Evolutionary conservation across 768 basidiomycete genomes (phyloP).

Genomic region (Sistotremastrum suecicum): DNA sequence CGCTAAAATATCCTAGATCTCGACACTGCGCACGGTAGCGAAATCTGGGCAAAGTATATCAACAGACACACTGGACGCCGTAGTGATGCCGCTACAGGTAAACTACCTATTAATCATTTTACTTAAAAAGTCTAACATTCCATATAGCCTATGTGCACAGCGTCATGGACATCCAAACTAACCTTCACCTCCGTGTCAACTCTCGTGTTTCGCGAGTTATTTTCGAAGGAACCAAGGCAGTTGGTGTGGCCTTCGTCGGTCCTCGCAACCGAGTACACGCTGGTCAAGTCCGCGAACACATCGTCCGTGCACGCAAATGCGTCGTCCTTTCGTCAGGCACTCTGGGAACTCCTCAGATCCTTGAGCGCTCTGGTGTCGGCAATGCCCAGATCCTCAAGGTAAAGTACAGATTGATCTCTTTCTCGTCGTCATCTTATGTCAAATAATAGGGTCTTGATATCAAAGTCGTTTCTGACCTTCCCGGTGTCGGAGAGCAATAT

Average conservation of each 20-base stretch:
- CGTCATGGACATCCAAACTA: conserved; percentile 53
- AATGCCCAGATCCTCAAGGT: conserved; percentile 33
- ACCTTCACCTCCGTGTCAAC: conserved; percentile 53
- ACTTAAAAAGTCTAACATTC: neutral
- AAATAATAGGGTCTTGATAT: conserved; percentile 28
- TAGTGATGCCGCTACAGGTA: conserved; percentile 57
- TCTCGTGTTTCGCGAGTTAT: conserved; percentile 55
- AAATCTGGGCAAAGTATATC: conserved; percentile 70
- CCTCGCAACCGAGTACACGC: conserved; percentile 42
- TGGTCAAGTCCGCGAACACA: conserved; percentile 41
- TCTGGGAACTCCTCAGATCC: conserved; percentile 55
- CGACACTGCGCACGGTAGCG: conserved; percentile 43
- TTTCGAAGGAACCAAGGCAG: conserved; percentile 59
- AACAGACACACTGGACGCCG: conserved; percentile 59
- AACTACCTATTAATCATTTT: conserved; percentile 1
- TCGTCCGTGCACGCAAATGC: conserved; percentile 44
- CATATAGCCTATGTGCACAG: conserved; percentile 49
- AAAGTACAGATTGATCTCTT: neutral
- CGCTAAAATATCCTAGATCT: conserved; percentile 26
- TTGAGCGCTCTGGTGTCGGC: conserved; percentile 62
- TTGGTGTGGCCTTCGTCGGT: conserved; percentile 58
- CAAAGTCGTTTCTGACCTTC: conserved; percentile 53
- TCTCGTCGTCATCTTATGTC: neutral
- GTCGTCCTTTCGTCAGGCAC: conserved; percentile 56
- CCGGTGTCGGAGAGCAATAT: conserved; percentile 60